A percentile compares a stretch with the other conserved stretches of the same genome.
Conservation (phyloP, 371 early-diverging fungal species). For the Actinomortierella ambigua region DNA sequence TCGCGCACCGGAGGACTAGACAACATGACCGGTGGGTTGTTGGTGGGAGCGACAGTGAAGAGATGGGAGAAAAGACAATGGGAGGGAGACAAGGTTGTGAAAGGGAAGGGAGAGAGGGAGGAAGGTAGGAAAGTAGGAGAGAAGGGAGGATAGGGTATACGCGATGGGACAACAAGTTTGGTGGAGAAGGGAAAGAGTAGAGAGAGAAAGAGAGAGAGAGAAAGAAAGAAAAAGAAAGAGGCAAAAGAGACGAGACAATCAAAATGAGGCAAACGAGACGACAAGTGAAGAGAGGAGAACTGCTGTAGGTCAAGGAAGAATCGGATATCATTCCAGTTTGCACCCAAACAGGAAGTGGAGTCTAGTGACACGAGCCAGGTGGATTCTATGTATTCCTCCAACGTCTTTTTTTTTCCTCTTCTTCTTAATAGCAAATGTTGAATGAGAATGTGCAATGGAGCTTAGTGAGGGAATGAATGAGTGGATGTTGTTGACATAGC, state of each 20-base stretch:
- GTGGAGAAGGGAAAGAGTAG: not conserved
- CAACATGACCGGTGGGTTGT: slow-evolving; percentile 29
- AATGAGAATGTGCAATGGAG: no score
- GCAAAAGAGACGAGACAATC: not conserved
- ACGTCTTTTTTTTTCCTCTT: no score
- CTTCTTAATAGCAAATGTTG: no score
- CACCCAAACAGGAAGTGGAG: no score
- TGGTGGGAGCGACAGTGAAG: not conserved
- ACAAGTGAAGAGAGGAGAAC: no score
- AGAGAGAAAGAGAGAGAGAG: not conserved
- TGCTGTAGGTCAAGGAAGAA: no score
- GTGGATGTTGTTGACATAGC: no score
- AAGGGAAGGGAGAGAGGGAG: slow-evolving; percentile 4
- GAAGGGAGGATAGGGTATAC: not conserved
- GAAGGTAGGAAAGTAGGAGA: slow-evolving; percentile 1
- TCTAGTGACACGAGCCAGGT: no score
- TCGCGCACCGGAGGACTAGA: slow-evolving; percentile 27
- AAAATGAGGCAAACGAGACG: no score
- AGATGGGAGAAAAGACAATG: not conserved
- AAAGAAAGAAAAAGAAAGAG: not conserved
- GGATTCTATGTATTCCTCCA: no score
- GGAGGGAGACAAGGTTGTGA: not conserved
- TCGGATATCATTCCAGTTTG: no score
- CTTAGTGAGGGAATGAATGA: no score
- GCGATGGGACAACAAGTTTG: not conserved